Evolutionary conservation across 495 filamentous ascomycete genomes (phyloP), one percentile per base, ranked within the genome.

Genomic region (Hypoxylon crocopeplum): DNA sequence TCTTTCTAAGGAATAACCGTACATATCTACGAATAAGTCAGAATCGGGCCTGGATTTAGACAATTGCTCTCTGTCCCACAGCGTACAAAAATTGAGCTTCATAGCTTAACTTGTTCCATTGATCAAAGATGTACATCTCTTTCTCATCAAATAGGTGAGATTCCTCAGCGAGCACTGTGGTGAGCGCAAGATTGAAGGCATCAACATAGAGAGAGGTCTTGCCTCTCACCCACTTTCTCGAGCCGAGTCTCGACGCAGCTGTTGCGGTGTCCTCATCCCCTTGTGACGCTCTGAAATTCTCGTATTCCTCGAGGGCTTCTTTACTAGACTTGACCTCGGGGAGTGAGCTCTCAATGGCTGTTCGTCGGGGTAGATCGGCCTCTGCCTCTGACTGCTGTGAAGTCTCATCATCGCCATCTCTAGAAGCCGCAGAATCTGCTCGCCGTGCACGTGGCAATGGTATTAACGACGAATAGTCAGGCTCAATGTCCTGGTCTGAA

Each of bases 181-280:
- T 86, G 36, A 98, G 79, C 13, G 93, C 92, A 12, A 97, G 76
- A 71, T 97, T 96, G 80, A 98, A 98, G 15, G 93, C 94, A 72
- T 98, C 93, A 12, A 97, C 92, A 63, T 98, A 98, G 48, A 98
- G 92, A 3, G 94, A 98, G 62, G 87, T 96, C 37, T 75, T 78
- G 5, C 79, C 80, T 36, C 64, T 72, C 3, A 75, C 73, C 82
- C 81, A 81, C 27, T 67, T 68, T 22, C 74, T 72, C 29, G 68
- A 69, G 20, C 73, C 63, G 2, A 76, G 56, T 25, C 75, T 68
- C 6, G 72, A 59, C 5, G 69, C 51, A 17, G 69, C 61, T 12
- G 68, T 75, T 25, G 75, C 69, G 25, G 82, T 68, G 12, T 71
- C 27, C 1, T 34, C 73, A 36, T 77, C 75, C 22, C 75, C 69